Base-by-base conservation (phyloP, 2,329 filamentous ascomycete genomes). In the Alternaria triticina region DNA sequence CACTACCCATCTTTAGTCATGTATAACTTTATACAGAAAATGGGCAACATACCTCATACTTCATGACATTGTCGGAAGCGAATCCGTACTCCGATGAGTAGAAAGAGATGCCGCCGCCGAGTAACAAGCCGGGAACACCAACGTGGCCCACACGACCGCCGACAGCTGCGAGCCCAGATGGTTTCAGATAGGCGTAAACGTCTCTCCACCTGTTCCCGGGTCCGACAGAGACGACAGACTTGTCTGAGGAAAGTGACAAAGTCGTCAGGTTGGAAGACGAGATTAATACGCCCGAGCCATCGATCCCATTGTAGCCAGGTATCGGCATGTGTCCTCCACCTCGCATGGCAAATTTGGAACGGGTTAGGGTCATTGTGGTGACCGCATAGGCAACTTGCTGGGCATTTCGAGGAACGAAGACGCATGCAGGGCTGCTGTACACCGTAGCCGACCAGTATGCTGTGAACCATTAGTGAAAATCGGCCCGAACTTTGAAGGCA, bases 121-220 rank as follows among this genome's bases (percentile, higher is more conserved):
- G 69, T 2, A 74, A 60, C 25, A 74, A 23, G 25, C 76, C 76
- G 9, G 73, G 67, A 4, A 77, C 75, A 20, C 75, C 76, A n/a
- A 78, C 74, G 50, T 69, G 70, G 13, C 67, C 69, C 11, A 77
- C 62, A 9, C 77, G 64, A 3, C 75, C 76, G 3, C 76, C 76
- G 9, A 76, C 69, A 56, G 72, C 70, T 36, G 68, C 66, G 12
- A 77, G 65, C 2, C 62, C 58, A 4, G 50, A 61, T 11, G 59
- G 56, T 27, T 77, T 65, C 2, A 79, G 61, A 25, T 70, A 67
- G 1, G 64, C 65, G 25, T 70, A 79, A 1, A 78, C 75, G 40
- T 77, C 69, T 9, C 67, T 67, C 76, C 77, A 78, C 46, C 68
- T 61, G 10, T 72, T 67, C 2, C 77, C 77, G 15, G 77, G 67